Base-by-base conservation (phyloP, 495 filamentous ascomycete genomes). In the Neurospora sp. region DNA sequence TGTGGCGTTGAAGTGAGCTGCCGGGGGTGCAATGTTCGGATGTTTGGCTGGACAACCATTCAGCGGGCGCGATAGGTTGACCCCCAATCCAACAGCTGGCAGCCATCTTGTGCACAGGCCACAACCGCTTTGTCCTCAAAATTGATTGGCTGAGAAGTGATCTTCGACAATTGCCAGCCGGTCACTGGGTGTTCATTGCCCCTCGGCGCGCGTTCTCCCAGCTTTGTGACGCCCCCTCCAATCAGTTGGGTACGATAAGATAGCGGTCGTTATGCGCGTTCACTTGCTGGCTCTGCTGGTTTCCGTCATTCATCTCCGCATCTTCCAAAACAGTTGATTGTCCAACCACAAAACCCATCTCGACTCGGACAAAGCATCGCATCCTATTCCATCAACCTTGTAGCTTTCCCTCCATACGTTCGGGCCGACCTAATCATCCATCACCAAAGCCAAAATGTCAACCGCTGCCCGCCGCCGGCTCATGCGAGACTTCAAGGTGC, bases 401-500 rank as follows among this genome's bases (percentile, higher is more conserved):
- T 16, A 61, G 2, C 48, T 16, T 31, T 31, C 53, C 12, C 31
- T 37, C 53, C 7, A 61, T 35, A 61, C 53, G 22, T 31, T 35
- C 3, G 12, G 6, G 48, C 27, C 53, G 27, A 65, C 31, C 9
- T 10, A 7, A 65, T 35, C 5, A 35, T 9, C 53, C 14, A 65
- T 65, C 53, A 65, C 22, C 53, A 35, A 35, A 61, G 59, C 59
- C 79, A 85, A 48, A 69, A 98, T 98, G 94, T 97, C 94, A 76
- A 97, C 94, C 74, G 90, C 94, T 76, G 94, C 94, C 72, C 93
- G 94, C 77, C 93, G 94, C 77, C 94, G 94, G 81, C 87, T 98
- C 77, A 98, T 98, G 94, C 91, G 94, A 76, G 94, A 98, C 85
- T 97, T 98, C 87, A 98, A 97, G 92, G 94, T 97, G 84, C 70